Base-by-base conservation (phyloP, 2,329 filamentous ascomycete species). In the Colletotrichum lupini region DNA sequence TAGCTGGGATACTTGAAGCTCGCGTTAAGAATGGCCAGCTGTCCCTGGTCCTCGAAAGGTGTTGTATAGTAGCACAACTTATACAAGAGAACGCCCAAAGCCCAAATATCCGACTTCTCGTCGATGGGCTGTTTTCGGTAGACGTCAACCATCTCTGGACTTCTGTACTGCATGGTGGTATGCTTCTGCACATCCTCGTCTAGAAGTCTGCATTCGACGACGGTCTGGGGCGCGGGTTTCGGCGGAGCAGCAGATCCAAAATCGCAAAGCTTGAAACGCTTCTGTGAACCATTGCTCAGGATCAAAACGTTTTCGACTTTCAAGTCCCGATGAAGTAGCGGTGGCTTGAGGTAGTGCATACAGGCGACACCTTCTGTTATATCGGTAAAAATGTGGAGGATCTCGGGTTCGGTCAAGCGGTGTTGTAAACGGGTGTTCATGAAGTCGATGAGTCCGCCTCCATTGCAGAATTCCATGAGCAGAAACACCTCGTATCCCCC, bases 51-150 rank as follows among this genome's bases (percentile, higher is more conserved):
- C 84, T 99, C 97, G 79, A 99, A 99, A 0, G 97, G 97, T 6
- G 97, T 99, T 1, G 97, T 99, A 83, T 99, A 99, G 84, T 98
- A 99, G 86, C 97, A 99, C 74, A 99, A 88, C 87, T 99, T 99
- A 87, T 99, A 99, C 67, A 99, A 85, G 72, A 99, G 86, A 55
- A 99, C 97, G 5, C 97, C 97, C 74, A 99, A 85, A 1, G 97
- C 97, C 97, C 95, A 99, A 35, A 99, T 98, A 82, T 99, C 97
- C 61, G 95, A 97, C 86, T 99, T 99, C 85, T 99, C 97, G 80
- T 99, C 95, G 80, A 99, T 98, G 1, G 97, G 95, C 78, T 95
- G 94, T 83, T 97, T 98, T 75, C 95, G 90, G 84, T 98, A 99
- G 28, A 99, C 97, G 80, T 99, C 97, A 74, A 99, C 92, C 97